Evolutionary conservation across 306 rosid species (phyloP).

Genomic region (Fagus sylvatica): DNA sequence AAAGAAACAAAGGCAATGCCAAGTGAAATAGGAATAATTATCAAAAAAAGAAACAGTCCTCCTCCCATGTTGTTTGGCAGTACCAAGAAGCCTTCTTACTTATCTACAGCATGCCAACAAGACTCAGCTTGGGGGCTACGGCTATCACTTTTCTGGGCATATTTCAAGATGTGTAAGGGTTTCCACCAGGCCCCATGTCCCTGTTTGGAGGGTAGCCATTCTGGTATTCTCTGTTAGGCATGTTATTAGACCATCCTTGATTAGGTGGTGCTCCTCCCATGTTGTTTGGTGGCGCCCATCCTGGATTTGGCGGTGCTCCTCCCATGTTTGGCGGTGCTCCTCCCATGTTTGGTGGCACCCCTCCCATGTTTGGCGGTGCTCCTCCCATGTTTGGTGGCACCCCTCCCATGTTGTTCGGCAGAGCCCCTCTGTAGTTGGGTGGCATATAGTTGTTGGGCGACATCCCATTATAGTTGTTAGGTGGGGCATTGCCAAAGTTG

Average conservation of each 20-base stretch:
- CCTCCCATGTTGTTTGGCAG: no score
- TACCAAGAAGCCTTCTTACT: slow-evolving; percentile 5
- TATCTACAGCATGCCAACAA: slow-evolving; percentile 49
- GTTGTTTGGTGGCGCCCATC: slow-evolving; percentile 43
- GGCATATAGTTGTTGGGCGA: slow-evolving; percentile 21
- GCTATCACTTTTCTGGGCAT: slow-evolving; percentile 18
- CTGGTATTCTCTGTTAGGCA: slow-evolving; percentile 41
- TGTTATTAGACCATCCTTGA: slow-evolving; percentile 53
- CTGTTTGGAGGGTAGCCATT: slow-evolving; percentile 35
- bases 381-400: not conserved
- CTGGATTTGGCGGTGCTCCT: slow-evolving; percentile 13
- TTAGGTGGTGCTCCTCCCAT: slow-evolving; percentile 38
- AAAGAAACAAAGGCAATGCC: not conserved
- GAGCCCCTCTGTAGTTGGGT: not conserved
- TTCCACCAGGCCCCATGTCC: slow-evolving; percentile 41
- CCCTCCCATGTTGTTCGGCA: slow-evolving; percentile 12
- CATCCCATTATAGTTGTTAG: slow-evolving; percentile 3
- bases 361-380: slow-evolving; percentile 2
- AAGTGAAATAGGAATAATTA: not conserved
- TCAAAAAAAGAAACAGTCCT: not conserved
- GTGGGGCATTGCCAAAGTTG: not conserved
- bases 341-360: slow-evolving; percentile 15
- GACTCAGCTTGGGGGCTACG: slow-evolving; percentile 9
- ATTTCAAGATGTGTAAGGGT: slow-evolving; percentile 30
- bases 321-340: slow-evolving; percentile 25